Percentiles rank a stretch among this genome's conserved stretches.
These are phyloP conservation scores for Conringia planisiliqua DNA, from an alignment of 345 rosid genomes.

Conservation along the genomic window DNA sequence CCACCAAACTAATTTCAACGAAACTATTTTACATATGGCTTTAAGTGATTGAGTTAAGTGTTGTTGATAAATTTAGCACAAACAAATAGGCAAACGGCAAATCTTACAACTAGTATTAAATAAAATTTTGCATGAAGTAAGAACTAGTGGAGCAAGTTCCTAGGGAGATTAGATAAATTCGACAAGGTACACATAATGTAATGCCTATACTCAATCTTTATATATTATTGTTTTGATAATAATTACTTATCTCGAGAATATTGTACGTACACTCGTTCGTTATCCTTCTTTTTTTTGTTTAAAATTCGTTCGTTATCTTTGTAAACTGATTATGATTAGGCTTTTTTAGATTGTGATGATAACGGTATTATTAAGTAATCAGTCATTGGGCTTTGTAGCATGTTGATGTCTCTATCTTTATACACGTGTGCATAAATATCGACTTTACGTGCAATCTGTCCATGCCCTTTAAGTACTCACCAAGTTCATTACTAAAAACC, in stretches of 20 bases:
- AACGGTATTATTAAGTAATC: neutral
- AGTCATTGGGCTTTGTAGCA: neutral
- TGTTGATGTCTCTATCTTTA: neutral
- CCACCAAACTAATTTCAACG: too few relatives aligned
- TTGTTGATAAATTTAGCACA: too few relatives aligned
- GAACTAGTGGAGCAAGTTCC: neutral
- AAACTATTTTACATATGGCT: too few relatives aligned
- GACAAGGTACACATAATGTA: neutral
- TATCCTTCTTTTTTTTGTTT: too few relatives aligned
- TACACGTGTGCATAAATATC: slow-evolving; percentile 12
- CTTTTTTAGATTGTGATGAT: neutral
- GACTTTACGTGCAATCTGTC: slow-evolving; percentile 24
- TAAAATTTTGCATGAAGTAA: neutral
- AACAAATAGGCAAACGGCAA: neutral
- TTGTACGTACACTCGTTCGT: neutral
- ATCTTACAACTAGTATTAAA: neutral
- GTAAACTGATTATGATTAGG: neutral
- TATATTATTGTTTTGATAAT: neutral
- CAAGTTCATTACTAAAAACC: slow-evolving; percentile 23
- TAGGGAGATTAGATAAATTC: neutral
- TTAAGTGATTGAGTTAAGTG: too few relatives aligned
- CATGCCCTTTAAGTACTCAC: slow-evolving; percentile 17
- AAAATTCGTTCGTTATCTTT: neutral
- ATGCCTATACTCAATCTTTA: neutral
- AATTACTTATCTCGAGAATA: neutral